Conservation (phyloP, 2,329 filamentous ascomycete species). For the Talaromyces islandicus region DNA sequence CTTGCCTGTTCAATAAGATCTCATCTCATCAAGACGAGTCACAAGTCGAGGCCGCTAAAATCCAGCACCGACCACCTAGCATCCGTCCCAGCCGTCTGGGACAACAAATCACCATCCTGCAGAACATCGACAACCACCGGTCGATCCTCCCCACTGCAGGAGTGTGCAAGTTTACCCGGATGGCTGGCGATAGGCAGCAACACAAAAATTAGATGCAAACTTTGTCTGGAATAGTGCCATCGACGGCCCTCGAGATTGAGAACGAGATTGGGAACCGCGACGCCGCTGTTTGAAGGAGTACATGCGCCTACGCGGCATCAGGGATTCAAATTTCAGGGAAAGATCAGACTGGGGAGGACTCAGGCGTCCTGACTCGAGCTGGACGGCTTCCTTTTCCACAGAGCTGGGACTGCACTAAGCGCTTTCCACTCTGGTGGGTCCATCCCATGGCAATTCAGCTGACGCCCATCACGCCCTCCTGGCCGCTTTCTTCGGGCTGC, state of each 20-base stretch:
- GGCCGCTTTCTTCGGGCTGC: not conserved
- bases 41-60: not conserved
- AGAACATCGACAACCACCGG: not conserved
- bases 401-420: not conserved
- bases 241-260: too few species aligned
- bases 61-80: not conserved
- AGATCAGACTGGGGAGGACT: not conserved
- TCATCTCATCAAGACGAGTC: not conserved
- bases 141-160: not conserved
- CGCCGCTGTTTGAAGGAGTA: not conserved
- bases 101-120: constrained; percentile 1
- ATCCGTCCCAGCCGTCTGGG: constrained; percentile 4
- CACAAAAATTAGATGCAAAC: not conserved
- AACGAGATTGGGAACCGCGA: too few species aligned
- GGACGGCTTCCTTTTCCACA: not conserved
- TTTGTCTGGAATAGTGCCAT: too few species aligned
- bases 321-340: not conserved
- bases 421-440: not conserved
- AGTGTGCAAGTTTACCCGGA: not conserved
- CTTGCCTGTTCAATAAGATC: not conserved
- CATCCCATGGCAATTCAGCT: not conserved
- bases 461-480: not conserved
- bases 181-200: not conserved
- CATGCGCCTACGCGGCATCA: not conserved
- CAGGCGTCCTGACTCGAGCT: not conserved